Percentiles rank a stretch among this genome's conserved stretches.
Evolutionary conservation across 441 rosid genomes (phyloP).

Genomic region (Melianthus villosus): DNA sequence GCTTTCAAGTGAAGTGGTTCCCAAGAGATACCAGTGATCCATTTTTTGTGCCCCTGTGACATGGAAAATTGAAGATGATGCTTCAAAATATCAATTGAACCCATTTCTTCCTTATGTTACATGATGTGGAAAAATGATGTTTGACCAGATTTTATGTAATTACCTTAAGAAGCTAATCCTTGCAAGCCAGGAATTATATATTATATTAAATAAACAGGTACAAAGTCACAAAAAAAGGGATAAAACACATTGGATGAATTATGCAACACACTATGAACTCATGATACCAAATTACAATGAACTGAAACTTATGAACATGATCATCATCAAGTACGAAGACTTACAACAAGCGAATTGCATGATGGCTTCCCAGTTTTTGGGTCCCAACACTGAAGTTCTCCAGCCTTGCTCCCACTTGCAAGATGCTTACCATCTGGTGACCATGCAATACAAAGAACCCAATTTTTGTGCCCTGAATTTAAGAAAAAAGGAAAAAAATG

Average conservation of each 20-base stretch:
- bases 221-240: too few relatives aligned
- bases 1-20: slow-evolving; percentile 83
- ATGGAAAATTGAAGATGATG: slow-evolving; percentile 10
- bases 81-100: slow-evolving; percentile 1
- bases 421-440: slow-evolving; percentile 90
- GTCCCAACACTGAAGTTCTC: slow-evolving; percentile 85
- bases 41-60: slow-evolving; percentile 86
- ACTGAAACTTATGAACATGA: neutral
- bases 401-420: slow-evolving; percentile 84
- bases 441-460: slow-evolving; percentile 94
- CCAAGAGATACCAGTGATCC: slow-evolving; percentile 98
- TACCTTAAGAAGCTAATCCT: too few relatives aligned
- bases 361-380: slow-evolving; percentile 67
- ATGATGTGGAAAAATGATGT: too few relatives aligned
- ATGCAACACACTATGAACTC: too few relatives aligned
- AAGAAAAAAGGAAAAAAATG: too few relatives aligned
- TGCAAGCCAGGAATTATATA: too few relatives aligned
- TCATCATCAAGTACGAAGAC: slow-evolving; percentile 12
- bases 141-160: too few relatives aligned
- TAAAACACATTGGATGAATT: too few relatives aligned
- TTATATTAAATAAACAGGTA: too few relatives aligned
- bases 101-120: too few relatives aligned
- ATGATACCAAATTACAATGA: neutral
- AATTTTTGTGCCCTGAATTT: slow-evolving; percentile 77
- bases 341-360: slow-evolving; percentile 54